A percentile compares a stretch with the other conserved stretches of the same genome.
These are phyloP conservation scores for Penicillium frequentans DNA, from an alignment of 2,329 filamentous ascomycete genomes.

Conservation along the genomic window DNA sequence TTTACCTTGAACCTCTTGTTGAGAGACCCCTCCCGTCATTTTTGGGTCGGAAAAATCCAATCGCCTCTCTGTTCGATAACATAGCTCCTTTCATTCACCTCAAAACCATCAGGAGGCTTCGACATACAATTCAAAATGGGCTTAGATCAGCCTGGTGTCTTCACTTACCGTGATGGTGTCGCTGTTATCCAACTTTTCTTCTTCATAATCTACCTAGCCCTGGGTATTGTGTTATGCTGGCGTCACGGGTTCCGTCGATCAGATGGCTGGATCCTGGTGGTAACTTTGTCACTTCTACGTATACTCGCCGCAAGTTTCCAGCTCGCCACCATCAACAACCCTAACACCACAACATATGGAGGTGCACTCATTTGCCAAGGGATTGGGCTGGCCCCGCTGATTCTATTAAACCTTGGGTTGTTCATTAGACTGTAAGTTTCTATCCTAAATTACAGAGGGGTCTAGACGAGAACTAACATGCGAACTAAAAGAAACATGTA, in stretches of 20 bases:
- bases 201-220: not conserved
- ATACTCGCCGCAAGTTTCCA: not conserved
- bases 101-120: not conserved
- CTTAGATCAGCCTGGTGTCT: not conserved
- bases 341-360: not conserved
- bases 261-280: not conserved
- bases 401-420: not conserved
- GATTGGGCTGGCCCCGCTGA: not conserved
- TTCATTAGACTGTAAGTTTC: not conserved
- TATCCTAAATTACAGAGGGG: too few relatives aligned
- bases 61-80: not conserved
- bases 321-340: not conserved
- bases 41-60: not conserved
- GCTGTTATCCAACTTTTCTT: not conserved
- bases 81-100: not conserved
- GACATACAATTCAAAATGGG: not conserved
- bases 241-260: not conserved
- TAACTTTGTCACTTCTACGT: not conserved
- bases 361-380: not conserved
- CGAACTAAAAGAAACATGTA: not conserved
- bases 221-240: not conserved
- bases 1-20: not conserved
- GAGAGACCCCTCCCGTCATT: not conserved
- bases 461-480: not conserved
- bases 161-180: not conserved